These are phyloP conservation scores for Marasmius tenuissimus DNA, from an alignment of 1,284 basidiomycete species.

Conservation along the genomic window DNA sequence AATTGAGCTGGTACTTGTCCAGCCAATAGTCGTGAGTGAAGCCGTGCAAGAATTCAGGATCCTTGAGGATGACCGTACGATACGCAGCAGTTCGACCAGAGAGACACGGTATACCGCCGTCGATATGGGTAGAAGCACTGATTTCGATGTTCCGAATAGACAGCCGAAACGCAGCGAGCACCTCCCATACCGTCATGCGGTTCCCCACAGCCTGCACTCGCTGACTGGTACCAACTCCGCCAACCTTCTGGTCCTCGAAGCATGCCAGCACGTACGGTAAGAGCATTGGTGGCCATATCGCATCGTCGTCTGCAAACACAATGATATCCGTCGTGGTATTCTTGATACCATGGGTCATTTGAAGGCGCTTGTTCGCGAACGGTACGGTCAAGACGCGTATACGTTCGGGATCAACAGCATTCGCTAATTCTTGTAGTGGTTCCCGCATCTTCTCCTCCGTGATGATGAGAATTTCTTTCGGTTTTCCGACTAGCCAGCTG, in stretches of 20 bases:
- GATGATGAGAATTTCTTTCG: constrained; percentile 92
- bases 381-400: constrained; percentile 90
- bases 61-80: constrained; percentile 90
- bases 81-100: constrained; percentile 92
- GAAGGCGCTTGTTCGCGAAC: constrained; percentile 89
- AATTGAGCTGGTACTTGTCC: constrained; percentile 90
- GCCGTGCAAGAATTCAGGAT: constrained; percentile 87
- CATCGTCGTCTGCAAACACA: constrained; percentile 94
- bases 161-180: constrained; percentile 87
- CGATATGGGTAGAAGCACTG: constrained; percentile 84
- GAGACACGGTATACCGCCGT: constrained; percentile 88
- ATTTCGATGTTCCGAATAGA: constrained; percentile 94
- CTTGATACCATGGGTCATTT: constrained; percentile 91
- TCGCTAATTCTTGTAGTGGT: constrained; percentile 83
- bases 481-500: constrained; percentile 87
- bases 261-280: constrained; percentile 85
- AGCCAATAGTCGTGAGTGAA: constrained; percentile 95
- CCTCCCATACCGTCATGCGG: constrained; percentile 90
- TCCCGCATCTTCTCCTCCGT: constrained; percentile 89
- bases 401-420: constrained; percentile 78
- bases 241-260: constrained; percentile 91
- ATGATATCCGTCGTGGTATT: constrained; percentile 91
- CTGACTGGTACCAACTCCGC: constrained; percentile 89
- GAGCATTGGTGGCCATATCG: constrained; percentile 90
- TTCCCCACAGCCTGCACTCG: constrained; percentile 80